A percentile compares a stretch with the other conserved stretches of the same genome.
These are phyloP conservation scores for Fragilaria crotonensis DNA, from an alignment of 108 stramenopile genomes.

Conservation along the genomic window DNA sequence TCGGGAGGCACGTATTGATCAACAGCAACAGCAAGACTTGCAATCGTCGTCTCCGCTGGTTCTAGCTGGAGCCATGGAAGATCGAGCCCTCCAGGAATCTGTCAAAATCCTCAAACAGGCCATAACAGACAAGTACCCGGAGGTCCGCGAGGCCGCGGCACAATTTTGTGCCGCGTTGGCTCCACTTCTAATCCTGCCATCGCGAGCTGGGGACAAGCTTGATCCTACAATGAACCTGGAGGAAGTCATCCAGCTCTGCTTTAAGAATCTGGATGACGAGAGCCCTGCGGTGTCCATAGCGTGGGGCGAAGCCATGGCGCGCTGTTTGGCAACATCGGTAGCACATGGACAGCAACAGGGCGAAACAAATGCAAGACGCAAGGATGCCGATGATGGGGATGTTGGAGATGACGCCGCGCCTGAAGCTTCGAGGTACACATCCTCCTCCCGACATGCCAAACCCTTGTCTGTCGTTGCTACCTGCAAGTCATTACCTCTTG, in stretches of 20 bases:
- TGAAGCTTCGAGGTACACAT: background rate
- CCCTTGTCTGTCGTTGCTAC: background rate
- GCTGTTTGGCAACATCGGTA: constrained; percentile 63
- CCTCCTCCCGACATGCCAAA: background rate
- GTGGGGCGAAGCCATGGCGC: constrained; percentile 69
- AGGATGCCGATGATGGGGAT: background rate
- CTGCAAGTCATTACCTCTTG: constrained; percentile 25
- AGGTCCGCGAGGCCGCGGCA: constrained; percentile 60
- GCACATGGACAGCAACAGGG: constrained; percentile 36
- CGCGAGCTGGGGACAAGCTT: constrained; percentile 2
- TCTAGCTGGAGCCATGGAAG: constrained; percentile 62
- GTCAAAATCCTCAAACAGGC: constrained; percentile 63
- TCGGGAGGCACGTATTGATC: constrained; percentile 26
- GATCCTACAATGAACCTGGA: constrained; percentile 36
- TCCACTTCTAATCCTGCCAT: constrained; percentile 40
- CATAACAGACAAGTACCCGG: constrained; percentile 58
- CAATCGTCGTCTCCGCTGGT: constrained; percentile 17
- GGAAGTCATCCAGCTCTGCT: constrained; percentile 56
- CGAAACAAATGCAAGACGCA: constrained; percentile 12
- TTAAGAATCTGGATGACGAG: constrained; percentile 78
- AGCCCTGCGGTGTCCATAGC: constrained; percentile 45
- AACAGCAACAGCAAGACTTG: constrained; percentile 8
- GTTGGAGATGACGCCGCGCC: background rate
- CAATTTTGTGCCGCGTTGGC: constrained; percentile 46
- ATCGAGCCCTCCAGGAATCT: constrained; percentile 50